phyloP scores from a whole-genome alignment of 768 basidiomycete species.

The Hemileccinum rubropunctum region DNA sequence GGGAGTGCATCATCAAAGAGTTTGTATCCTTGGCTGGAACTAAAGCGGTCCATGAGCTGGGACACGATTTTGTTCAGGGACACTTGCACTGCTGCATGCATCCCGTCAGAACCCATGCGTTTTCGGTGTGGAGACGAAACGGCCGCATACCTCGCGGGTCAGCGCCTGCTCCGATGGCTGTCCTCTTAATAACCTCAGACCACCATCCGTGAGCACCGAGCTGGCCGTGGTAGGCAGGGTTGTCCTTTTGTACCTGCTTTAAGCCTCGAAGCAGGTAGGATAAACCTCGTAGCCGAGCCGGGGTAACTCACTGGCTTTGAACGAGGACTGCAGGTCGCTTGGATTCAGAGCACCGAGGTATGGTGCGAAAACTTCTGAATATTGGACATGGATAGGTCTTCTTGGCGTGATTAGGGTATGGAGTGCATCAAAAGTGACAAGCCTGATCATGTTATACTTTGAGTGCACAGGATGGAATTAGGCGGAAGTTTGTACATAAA shows the following conservation, averaged over 20 bases:
- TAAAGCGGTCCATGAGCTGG: constrained; percentile 63
- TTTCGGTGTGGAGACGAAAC: constrained; percentile 15
- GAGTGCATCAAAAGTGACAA: constrained; percentile 78
- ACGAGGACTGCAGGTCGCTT: constrained; percentile 50
- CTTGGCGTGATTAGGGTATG: constrained; percentile 75
- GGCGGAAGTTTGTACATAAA: constrained; percentile 14
- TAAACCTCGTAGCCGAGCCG: neutral
- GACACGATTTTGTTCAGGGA: constrained; percentile 57
- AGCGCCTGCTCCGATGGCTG: constrained; percentile 75
- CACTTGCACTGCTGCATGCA: constrained; percentile 47
- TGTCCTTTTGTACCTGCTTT: constrained; percentile 52
- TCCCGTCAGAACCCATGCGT: constrained; percentile 17
- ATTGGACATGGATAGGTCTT: constrained; percentile 61
- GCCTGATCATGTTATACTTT: constrained; percentile 49
- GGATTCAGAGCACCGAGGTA: constrained; percentile 63
- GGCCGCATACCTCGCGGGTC: constrained; percentile 46
- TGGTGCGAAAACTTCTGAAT: constrained; percentile 60
- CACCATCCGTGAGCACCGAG: constrained; percentile 64
- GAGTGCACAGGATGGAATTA: neutral
- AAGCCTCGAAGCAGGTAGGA: constrained; percentile 35
- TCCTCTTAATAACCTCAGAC: constrained; percentile 71
- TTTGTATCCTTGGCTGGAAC: constrained; percentile 66
- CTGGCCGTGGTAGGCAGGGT: constrained; percentile 49
- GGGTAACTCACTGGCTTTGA: constrained; percentile 48
- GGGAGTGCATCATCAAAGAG: constrained; percentile 52